Base-by-base conservation (phyloP, 108 stramenopile genomes). In the Conticribra weissflogii region DNA sequence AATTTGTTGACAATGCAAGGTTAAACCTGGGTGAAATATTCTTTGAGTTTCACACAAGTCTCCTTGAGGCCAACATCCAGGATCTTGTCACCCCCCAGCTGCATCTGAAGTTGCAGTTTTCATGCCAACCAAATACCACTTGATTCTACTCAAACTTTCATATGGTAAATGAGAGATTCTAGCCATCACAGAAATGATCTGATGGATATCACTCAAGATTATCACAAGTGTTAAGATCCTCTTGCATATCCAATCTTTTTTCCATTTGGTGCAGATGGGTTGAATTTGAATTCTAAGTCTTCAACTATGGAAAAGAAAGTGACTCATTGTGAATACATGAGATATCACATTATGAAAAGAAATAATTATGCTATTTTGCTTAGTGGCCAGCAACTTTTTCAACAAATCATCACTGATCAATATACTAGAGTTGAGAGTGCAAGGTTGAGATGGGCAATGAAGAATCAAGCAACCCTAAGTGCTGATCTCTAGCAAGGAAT, bases 211-310 rank as follows among this genome's bases (percentile, higher is more conserved):
- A 60, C 17, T 54, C 34, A 23, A 16, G 47, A 57, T 27, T 47
- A 48, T 19, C 55, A 69, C n/a, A 23, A 34, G 23, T 69, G 45
- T 18, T 47, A 71, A 5, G 47, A 48, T 14, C 59, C 48, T 5
- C 27, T 71, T 19, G 28, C 47, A 22, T 71, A 60, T 53, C 51
- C 33, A 52, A 30, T 71, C 14, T 23, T 71, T 31, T 73, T 54
- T 53, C 66, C 52, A 23, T 44, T 48, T 53, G 78, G 71, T 25
- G 58, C 29, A 46, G 77, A 65, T 54, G 70, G 61, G 24, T 62
- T 51, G 66, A 21, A 49, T 50, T 23, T 45, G 25, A 49, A 27
- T 1, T 34, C 64, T n/a, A 34, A 21, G 2, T 24, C 22, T 19
- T 3, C 3, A 29, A 8, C 7, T 19, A 3, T 3, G 15, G 8